Evolutionary conservation across 2,329 filamentous ascomycete species (phyloP).

Genomic region (Zopfia rhizophila): DNA sequence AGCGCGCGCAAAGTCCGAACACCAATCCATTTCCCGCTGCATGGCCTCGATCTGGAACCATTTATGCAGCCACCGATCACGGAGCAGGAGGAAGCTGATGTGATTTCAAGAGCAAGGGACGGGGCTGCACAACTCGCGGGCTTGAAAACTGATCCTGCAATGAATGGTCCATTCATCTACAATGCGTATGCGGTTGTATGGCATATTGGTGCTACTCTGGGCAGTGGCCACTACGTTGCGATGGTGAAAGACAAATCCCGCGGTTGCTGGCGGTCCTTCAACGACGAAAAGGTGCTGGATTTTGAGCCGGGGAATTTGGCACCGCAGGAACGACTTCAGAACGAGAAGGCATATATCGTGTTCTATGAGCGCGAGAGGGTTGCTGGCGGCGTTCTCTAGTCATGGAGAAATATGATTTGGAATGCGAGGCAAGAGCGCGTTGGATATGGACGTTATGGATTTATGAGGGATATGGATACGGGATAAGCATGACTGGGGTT

Average conservation of each 20-base stretch:
- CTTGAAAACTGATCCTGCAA: constrained; percentile 53
- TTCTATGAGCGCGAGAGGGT: constrained; percentile 65
- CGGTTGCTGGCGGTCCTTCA: constrained; percentile 69
- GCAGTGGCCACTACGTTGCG: constrained; percentile 82
- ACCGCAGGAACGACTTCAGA: constrained; percentile 64
- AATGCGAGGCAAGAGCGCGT: too few relatives aligned
- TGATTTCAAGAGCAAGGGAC: constrained; percentile 37
- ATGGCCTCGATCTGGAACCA: constrained; percentile 71
- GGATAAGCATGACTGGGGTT: too few relatives aligned
- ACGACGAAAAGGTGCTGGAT: constrained; percentile 64
- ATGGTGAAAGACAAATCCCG: constrained; percentile 63
- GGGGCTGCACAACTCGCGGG: constrained; percentile 38
- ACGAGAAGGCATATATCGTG: constrained; percentile 72
- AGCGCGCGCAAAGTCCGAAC: constrained; percentile 74
- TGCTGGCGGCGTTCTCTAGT: constrained; percentile 38
- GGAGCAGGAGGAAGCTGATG: constrained; percentile 51
- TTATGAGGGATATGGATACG: too few relatives aligned
- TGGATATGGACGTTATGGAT: too few relatives aligned
- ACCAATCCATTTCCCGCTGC: constrained; percentile 79
- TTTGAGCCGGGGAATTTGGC: constrained; percentile 66
- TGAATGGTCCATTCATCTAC: constrained; percentile 74
- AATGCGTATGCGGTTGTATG: constrained; percentile 87
- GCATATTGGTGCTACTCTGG: constrained; percentile 74
- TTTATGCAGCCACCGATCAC: constrained; percentile 65
- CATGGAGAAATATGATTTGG: too few relatives aligned